Base-by-base conservation (phyloP, 768 basidiomycete species). In the Panaeolus cyanescens region DNA sequence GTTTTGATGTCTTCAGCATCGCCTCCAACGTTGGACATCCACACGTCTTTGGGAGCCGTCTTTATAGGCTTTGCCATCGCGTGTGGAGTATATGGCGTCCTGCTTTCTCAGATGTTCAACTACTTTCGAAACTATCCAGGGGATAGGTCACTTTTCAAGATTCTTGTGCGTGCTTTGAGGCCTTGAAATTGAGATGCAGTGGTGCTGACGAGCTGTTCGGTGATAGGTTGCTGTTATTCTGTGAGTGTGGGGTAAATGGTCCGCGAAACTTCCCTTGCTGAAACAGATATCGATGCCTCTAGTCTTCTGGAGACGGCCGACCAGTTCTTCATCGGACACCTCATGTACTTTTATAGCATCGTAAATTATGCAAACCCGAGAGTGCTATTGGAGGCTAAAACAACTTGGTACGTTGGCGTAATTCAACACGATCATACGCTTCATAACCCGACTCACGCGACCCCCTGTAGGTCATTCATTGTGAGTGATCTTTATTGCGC, bases 31-130 rank as follows among this genome's bases (percentile, higher is more conserved):
- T 59, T 67, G 59, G 72, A 64, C 56, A 68, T 82, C 56, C 71
- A 79, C 59, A 79, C 76, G 65, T 88, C 88, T 1, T 78, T 89
- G 15, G 88, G 88, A 33, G 86, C 87, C 17, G 72, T 83, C 42
- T 81, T 88, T 63, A 67, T 87, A 50, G 88, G 88, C 32, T 87
- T 86, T 62, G 79, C 81, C 1, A 71, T 79, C 37, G 82, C 88
- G 4, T 82, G 79, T 64, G 76, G 70, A 54, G 66, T 80, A n/a
- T 87, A 83, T 69, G 87, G 87, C 19, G 75, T 87, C 31, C 75
- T 88, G 45, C 66, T 79, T 45, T 74, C 83, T 17, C 87, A 89
- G 70, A 73, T 80, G 6, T 83, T 81, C 69, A 75, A 76, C 30
- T 90, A 89, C 64, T 85, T 84, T 68, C 72, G 73, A 62, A 77